Percentiles rank a stretch among this genome's conserved stretches.
phyloP scores from a whole-genome alignment of 2,329 filamentous ascomycete genomes.

The Fonsecaea nubica region DNA sequence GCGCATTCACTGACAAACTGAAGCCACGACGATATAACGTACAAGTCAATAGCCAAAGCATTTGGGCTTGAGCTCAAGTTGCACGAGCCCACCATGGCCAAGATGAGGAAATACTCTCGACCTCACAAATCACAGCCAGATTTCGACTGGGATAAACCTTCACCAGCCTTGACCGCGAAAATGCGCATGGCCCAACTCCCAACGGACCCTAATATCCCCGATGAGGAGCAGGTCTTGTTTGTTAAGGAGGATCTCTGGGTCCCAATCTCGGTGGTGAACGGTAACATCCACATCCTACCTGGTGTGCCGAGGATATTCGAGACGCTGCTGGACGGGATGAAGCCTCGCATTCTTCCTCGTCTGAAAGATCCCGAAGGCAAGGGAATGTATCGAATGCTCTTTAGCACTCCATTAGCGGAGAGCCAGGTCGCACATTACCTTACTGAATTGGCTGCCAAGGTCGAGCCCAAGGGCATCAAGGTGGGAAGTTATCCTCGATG shows the following conservation, averaged over 20 bases:
- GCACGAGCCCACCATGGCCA: constrained; percentile 75
- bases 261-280: constrained; percentile 84
- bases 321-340: constrained; percentile 76
- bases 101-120: constrained; percentile 83
- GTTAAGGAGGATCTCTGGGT: constrained; percentile 86
- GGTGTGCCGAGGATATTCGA: constrained; percentile 88
- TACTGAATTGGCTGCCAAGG: constrained; percentile 75
- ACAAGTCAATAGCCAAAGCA: constrained; percentile 89
- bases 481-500: constrained; percentile 94
- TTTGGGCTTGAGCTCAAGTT: constrained; percentile 78
- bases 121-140: constrained; percentile 73
- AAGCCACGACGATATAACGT: constrained; percentile 97
- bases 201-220: constrained; percentile 69
- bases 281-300: constrained; percentile 90
- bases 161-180: constrained; percentile 77
- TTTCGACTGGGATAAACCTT: constrained; percentile 85
- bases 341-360: constrained; percentile 71
- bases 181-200: constrained; percentile 90
- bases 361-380: constrained; percentile 81
- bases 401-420: constrained; percentile 87
- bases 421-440: constrained; percentile 83
- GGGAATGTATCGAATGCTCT: constrained; percentile 76
- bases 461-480: constrained; percentile 80
- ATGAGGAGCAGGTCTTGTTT: constrained; percentile 78
- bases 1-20: constrained; percentile 17